These are phyloP conservation scores for Corniculantispora saksenae DNA, from an alignment of 2,329 filamentous ascomycete species.

Conservation along the genomic window DNA sequence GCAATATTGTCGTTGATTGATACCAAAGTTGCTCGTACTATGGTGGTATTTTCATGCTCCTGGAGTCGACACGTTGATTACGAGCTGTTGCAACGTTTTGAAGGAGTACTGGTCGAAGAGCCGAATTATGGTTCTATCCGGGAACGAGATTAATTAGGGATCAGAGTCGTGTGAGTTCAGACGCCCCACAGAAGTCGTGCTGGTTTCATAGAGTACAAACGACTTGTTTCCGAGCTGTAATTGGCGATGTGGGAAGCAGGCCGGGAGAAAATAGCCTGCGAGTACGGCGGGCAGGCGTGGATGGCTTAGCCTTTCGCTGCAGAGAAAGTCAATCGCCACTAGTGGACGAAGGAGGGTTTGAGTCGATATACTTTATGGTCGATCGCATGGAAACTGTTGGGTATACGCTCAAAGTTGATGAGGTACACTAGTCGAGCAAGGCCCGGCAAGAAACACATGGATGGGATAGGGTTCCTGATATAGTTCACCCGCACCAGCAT, in stretches of 20 bases:
- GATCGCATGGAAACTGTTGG: not conserved
- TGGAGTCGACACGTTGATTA: not conserved
- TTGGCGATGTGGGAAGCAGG: not conserved
- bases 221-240: not conserved
- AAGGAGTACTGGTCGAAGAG: not conserved
- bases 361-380: not conserved
- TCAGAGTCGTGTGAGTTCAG: not conserved
- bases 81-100: not conserved
- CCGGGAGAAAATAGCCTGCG: not conserved
- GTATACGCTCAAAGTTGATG: not conserved
- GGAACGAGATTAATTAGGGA: not conserved
- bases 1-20: not conserved
- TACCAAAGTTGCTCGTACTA: not conserved
- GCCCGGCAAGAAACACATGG: not conserved
- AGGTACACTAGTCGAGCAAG: not conserved
- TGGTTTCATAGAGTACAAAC: not conserved
- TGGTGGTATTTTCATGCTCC: not conserved
- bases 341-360: not conserved
- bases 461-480: constrained; percentile 13
- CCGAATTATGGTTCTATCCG: not conserved
- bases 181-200: not conserved
- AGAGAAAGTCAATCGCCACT: not conserved
- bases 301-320: not conserved
- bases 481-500: not conserved
- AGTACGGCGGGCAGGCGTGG: not conserved